phyloP scores from a whole-genome alignment of 2,329 filamentous ascomycete genomes.

The Colletotrichum siamense region DNA sequence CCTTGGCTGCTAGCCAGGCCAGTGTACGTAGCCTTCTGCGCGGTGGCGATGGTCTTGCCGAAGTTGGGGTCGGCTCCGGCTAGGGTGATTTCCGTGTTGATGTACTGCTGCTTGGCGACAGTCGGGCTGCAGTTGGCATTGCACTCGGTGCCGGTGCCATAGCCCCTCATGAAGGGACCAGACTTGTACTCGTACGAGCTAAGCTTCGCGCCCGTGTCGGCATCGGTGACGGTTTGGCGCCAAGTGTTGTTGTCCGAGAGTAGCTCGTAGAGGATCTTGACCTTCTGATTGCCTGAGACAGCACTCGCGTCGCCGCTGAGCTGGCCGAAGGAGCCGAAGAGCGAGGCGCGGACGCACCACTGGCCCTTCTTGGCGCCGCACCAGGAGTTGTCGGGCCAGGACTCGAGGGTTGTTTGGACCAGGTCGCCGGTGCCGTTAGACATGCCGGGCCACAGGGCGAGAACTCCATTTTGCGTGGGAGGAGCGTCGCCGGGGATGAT shows the following conservation, averaged over 20 bases:
- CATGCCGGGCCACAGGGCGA: slow-evolving; percentile 51
- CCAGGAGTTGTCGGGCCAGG: slow-evolving; percentile 44
- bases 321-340: slow-evolving; percentile 44
- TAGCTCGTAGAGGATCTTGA: slow-evolving; percentile 25
- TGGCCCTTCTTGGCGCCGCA: slow-evolving; percentile 42
- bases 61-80: not conserved
- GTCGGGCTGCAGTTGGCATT: slow-evolving; percentile 40
- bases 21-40: not conserved
- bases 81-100: slow-evolving; percentile 27
- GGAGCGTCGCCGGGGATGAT: slow-evolving; percentile 44
- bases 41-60: not conserved
- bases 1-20: not conserved
- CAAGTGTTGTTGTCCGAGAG: slow-evolving; percentile 26
- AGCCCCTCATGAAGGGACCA: slow-evolving; percentile 41
- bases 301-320: not conserved
- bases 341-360: slow-evolving; percentile 38
- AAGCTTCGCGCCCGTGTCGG: slow-evolving; percentile 35
- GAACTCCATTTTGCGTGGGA: slow-evolving; percentile 37
- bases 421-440: slow-evolving; percentile 49
- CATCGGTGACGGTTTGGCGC: slow-evolving; percentile 38
- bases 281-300: not conserved
- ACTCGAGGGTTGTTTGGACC: slow-evolving; percentile 46
- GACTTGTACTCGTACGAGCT: slow-evolving; percentile 37
- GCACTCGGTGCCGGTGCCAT: slow-evolving; percentile 45
- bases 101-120: slow-evolving; percentile 33